Conservation (phyloP, 169 alveolate species). For the Cryptosporidium canis region DNA sequence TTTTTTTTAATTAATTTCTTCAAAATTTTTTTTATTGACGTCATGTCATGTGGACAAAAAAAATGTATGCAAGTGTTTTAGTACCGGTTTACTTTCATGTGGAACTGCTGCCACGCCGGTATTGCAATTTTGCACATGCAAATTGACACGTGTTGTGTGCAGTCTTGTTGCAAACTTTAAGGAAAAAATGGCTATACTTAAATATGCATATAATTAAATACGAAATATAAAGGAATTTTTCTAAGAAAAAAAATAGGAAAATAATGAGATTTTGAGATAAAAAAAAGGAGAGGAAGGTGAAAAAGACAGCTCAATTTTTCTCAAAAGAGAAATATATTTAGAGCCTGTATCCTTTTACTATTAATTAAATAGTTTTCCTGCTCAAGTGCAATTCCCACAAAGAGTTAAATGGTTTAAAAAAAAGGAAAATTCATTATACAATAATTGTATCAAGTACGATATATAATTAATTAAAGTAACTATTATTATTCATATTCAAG, state of each 20-base stretch:
- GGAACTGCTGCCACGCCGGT: constrained; percentile 73
- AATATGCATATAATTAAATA: neutral
- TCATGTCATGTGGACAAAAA: constrained; percentile 30
- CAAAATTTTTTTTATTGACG: neutral
- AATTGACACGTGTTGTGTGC: constrained; percentile 72
- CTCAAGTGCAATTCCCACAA: neutral
- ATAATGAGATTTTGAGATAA: constrained; percentile 1
- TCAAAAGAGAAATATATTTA: neutral
- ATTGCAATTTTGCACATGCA: constrained; percentile 23
- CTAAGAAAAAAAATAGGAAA: neutral
- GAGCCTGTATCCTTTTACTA: neutral
- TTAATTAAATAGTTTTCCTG: neutral
- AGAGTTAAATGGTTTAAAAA: neutral
- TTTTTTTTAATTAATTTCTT: neutral
- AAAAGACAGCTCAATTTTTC: constrained; percentile 3
- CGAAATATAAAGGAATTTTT: neutral
- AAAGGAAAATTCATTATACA: neutral
- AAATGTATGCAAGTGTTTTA: constrained; percentile 9
- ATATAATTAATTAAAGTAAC: no score
- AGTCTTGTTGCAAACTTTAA: constrained; percentile 29
- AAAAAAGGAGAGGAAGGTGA: neutral
- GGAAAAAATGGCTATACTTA: neutral
- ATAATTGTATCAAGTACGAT: no score
- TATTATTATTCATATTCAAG: no score
- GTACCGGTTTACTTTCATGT: constrained; percentile 50